Evolutionary conservation across 768 basidiomycete genomes (phyloP).

Genomic region (Pisolithus tinctorius): DNA sequence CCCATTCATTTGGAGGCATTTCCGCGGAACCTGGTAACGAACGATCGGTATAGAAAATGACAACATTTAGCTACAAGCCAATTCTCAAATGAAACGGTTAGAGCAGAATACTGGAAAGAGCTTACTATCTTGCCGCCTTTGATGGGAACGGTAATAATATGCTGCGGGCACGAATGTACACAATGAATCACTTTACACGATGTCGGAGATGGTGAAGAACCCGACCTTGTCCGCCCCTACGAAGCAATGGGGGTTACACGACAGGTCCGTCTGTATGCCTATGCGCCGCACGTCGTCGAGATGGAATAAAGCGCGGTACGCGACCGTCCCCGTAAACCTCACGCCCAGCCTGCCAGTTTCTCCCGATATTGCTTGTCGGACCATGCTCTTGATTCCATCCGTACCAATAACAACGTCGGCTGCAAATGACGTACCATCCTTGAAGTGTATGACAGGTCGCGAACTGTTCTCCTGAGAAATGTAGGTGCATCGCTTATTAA

Average conservation of each 20-base stretch:
- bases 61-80: slow-evolving; percentile 39
- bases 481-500: slow-evolving; percentile 43
- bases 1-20: slow-evolving; percentile 33
- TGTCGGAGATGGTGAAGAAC: background rate
- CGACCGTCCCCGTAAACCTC: slow-evolving; percentile 39
- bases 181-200: too few relatives aligned
- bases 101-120: background rate
- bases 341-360: slow-evolving; percentile 19
- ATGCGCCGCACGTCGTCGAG: slow-evolving; percentile 32
- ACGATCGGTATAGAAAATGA: slow-evolving; percentile 33
- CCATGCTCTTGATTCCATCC: slow-evolving; percentile 30
- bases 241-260: slow-evolving; percentile 33
- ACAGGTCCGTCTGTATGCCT: slow-evolving; percentile 37
- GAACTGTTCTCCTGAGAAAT: slow-evolving; percentile 21
- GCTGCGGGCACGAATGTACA: slow-evolving; percentile 25
- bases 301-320: slow-evolving; percentile 44
- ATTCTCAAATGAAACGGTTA: background rate
- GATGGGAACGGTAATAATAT: slow-evolving; percentile 48
- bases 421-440: slow-evolving; percentile 41
- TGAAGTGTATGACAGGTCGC: slow-evolving; percentile 35
- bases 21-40: slow-evolving; percentile 22
- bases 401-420: slow-evolving; percentile 43
- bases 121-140: slow-evolving; percentile 35
- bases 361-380: slow-evolving; percentile 34
- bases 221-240: slow-evolving; percentile 40